phyloP scores from a whole-genome alignment of 2,329 filamentous ascomycete genomes.

The Aspergillus chevalieri region DNA sequence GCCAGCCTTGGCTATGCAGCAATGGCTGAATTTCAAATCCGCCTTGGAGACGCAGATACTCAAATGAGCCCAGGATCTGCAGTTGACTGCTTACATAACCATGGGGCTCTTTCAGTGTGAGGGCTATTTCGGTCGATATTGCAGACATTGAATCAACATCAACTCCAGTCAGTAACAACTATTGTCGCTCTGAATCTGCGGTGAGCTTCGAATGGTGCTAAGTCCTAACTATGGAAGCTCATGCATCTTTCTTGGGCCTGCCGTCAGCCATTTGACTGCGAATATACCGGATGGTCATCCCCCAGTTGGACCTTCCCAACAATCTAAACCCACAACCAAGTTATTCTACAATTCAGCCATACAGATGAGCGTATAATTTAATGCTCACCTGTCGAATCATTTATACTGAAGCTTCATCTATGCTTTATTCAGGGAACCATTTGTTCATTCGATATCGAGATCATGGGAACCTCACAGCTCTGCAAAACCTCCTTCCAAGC shows the following conservation, averaged over 20 bases:
- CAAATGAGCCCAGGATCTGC: background rate
- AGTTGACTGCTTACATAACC: background rate
- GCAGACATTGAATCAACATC: background rate
- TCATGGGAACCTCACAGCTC: background rate
- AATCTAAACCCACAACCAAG: background rate
- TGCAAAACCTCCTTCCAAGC: background rate
- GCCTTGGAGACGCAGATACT: too few relatives aligned
- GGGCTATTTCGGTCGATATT: background rate
- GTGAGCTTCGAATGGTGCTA: background rate
- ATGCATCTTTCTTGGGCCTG: constrained; percentile 1
- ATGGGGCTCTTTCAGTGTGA: too few relatives aligned
- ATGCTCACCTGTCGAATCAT: background rate
- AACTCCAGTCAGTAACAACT: background rate
- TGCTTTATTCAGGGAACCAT: background rate
- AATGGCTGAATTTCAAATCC: too few relatives aligned
- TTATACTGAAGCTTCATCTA: background rate
- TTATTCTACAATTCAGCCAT: constrained; percentile 1
- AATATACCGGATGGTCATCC: background rate
- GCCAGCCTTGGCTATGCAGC: too few relatives aligned
- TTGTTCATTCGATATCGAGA: background rate
- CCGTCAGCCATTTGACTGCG: background rate
- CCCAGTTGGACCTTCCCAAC: background rate
- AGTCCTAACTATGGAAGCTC: background rate
- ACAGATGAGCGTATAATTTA: background rate
- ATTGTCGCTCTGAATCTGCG: background rate